phyloP scores from a whole-genome alignment of 441 rosid species.

The Sinapis alba region DNA sequence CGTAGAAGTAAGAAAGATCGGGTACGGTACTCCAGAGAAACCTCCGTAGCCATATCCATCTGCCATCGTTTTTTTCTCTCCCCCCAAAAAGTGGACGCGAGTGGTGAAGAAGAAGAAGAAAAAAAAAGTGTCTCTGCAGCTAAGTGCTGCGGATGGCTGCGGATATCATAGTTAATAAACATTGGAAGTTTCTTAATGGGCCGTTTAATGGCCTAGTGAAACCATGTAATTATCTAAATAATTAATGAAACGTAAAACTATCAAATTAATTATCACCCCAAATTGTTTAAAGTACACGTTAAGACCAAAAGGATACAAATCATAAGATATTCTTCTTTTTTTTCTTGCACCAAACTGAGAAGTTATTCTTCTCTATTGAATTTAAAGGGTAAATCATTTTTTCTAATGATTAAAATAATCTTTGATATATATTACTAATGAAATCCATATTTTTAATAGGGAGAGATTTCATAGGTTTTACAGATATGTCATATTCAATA shows the following conservation, averaged over 20 bases:
- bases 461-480: background rate
- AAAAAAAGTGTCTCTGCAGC: background rate
- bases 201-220: conserved; percentile 3
- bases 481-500: background rate
- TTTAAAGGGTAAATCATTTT: background rate
- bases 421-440: background rate
- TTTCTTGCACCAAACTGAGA: too few species aligned
- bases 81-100: conserved; percentile 4
- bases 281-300: too few species aligned
- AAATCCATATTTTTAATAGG: background rate
- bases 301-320: too few species aligned
- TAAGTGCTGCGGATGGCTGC: conserved; percentile 1
- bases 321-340: too few species aligned
- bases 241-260: background rate
- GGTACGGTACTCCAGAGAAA: conserved; percentile 27
- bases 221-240: background rate
- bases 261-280: too few species aligned
- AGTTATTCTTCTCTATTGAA: background rate
- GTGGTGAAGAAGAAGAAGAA: conserved; percentile 11
- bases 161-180: background rate
- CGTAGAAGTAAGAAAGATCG: conserved; percentile 26
- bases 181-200: background rate
- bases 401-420: background rate
- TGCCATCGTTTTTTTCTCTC: conserved; percentile 17
- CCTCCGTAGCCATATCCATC: conserved; percentile 27